Evolutionary conservation across 768 basidiomycete species (phyloP).

Genomic region (Macrolepiota fuliginosa): DNA sequence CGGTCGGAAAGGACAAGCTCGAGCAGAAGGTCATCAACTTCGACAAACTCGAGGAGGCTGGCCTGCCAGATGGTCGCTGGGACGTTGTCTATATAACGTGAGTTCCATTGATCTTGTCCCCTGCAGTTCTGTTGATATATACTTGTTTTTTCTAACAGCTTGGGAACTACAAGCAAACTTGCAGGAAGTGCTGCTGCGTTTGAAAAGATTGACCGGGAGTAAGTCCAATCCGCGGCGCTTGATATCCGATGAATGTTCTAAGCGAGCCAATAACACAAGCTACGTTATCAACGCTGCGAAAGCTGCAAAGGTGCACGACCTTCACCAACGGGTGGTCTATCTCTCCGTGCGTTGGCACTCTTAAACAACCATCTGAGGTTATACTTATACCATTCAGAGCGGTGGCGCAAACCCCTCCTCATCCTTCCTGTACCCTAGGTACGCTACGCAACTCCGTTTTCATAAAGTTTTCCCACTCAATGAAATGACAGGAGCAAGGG

Average conservation of each 20-base stretch:
- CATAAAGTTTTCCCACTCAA: slow-evolving; percentile 2
- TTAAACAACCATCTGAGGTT: background rate
- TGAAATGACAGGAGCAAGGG: slow-evolving; percentile 61
- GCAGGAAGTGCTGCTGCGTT: slow-evolving; percentile 69
- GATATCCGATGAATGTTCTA: background rate
- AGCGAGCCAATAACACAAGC: slow-evolving; percentile 28
- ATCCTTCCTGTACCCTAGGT: slow-evolving; percentile 51
- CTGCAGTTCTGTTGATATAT: background rate
- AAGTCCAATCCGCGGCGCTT: slow-evolving; percentile 19
- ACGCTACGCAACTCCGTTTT: slow-evolving; percentile 14
- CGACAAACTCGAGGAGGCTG: slow-evolving; percentile 55
- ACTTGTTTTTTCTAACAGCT: slow-evolving; percentile 25
- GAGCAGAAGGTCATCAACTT: slow-evolving; percentile 68
- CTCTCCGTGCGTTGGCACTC: slow-evolving; percentile 51
- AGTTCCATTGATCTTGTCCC: slow-evolving; percentile 19
- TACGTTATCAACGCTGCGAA: slow-evolving; percentile 75
- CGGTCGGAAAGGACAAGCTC: slow-evolving; percentile 52
- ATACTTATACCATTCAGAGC: slow-evolving; percentile 31
- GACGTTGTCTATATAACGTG: slow-evolving; percentile 75
- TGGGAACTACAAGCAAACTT: slow-evolving; percentile 61
- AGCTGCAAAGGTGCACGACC: slow-evolving; percentile 52
- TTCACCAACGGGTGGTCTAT: slow-evolving; percentile 65
- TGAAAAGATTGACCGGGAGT: slow-evolving; percentile 79
- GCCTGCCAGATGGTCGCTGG: slow-evolving; percentile 56
- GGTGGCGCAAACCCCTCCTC: slow-evolving; percentile 47